Evolutionary conservation across 352 stramenopile genomes (phyloP), one percentile per base, ranked within the genome.

Genomic region (Halophytophthora polymorphica): DNA sequence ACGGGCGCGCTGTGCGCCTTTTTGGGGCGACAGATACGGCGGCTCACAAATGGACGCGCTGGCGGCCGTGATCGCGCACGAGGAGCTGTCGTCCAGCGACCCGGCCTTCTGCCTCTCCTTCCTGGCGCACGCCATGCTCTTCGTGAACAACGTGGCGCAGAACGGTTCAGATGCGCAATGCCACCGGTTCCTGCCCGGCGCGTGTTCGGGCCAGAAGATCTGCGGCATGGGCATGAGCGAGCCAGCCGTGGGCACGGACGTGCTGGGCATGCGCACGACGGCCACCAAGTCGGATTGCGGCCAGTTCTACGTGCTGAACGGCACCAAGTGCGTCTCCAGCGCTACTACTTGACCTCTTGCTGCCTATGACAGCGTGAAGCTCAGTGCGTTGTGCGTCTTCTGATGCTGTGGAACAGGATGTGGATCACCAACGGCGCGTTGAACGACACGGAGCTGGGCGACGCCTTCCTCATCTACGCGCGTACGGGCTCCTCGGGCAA

Each of bases 351-450:
- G 14, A 5, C n/a, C 3, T 11, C 15, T 21, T 43, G 21, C 6
- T 34, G 19, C 12, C 29, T 23, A 7, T 46, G 2, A 10, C 15
- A 22, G 25, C 10, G 6, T 13, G 33, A n/a, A 2, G 25, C 18
- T 34, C 34, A 35, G 7, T 54, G 11, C 49, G 6, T 13, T 23
- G 17, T 38, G 8, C 18, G 25, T 53, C 25, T 49, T 34, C 1
- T 40, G 14, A 28, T 41, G 15, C 47, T 37, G 36, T 50, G 14
- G 50, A 22, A 19, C 22, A 90, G 80, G 58, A 99, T 99, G 96
- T 99, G 97, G 97, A 99, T 99, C 72, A 99, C 97, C 6, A 99
- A 99, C 68, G 97, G 97, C 18, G 96, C 95, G n/a, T 53, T 99
- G 17, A 96, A 97, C 68, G 86, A 96, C 55, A 81, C 73, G 3